These are phyloP conservation scores for Zygoascus ofunaensis DNA, from an alignment of 805 yeast species.

Conservation along the genomic window DNA sequence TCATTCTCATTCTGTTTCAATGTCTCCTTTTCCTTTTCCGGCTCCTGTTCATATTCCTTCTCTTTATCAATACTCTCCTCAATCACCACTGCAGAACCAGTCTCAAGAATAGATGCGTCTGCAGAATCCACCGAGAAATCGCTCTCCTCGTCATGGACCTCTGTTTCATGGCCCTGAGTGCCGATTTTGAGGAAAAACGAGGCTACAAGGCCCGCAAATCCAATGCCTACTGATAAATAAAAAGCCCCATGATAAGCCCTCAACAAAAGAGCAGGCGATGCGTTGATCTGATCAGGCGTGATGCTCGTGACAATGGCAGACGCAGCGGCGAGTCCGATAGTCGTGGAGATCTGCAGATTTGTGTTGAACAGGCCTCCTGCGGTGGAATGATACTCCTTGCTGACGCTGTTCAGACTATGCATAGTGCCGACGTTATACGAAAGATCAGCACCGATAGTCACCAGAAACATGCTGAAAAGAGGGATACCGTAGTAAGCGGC, in stretches of 20 bases:
- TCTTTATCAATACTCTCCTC: too few species aligned
- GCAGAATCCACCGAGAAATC: too few species aligned
- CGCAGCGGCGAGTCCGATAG: slow-evolving; percentile 37
- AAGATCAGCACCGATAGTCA: slow-evolving; percentile 41
- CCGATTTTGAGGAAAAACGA: slow-evolving; percentile 32
- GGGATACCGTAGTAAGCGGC: slow-evolving; percentile 38
- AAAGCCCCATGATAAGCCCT: slow-evolving; percentile 25
- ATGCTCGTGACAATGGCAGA: slow-evolving; percentile 28
- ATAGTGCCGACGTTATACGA: slow-evolving; percentile 39
- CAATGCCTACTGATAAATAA: slow-evolving; percentile 33
- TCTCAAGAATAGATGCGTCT: too few species aligned
- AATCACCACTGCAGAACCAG: too few species aligned
- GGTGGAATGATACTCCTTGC: slow-evolving; percentile 32
- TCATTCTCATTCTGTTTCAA: too few species aligned
- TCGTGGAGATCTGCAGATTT: slow-evolving; percentile 32
- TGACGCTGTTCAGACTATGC: slow-evolving; percentile 35
- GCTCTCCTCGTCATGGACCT: neutral
- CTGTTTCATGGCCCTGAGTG: slow-evolving; percentile 15
- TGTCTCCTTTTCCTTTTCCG: too few species aligned
- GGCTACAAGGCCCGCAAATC: slow-evolving; percentile 26
- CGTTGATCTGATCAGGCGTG: slow-evolving; percentile 7
- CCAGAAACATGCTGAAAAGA: slow-evolving; percentile 34
- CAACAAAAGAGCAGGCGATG: slow-evolving; percentile 9
- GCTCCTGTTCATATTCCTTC: too few species aligned
- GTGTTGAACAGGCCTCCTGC: slow-evolving; percentile 45